Percentiles rank a stretch among this genome's conserved stretches.
These are phyloP conservation scores for Lachancea thermotolerans DNA, from an alignment of 805 yeast species.

Conservation along the genomic window DNA sequence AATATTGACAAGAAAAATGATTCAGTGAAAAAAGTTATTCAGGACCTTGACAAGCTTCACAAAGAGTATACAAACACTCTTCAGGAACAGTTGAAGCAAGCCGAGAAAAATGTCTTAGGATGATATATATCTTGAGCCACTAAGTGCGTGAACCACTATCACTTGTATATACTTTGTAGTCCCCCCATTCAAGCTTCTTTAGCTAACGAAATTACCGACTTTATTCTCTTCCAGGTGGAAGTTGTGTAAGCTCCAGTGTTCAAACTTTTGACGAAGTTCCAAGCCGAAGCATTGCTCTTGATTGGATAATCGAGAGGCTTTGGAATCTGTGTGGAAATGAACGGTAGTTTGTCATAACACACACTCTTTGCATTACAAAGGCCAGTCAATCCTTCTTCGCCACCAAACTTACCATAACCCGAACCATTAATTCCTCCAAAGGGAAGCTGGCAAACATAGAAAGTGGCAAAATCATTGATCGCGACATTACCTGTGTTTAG, in stretches of 20 bases:
- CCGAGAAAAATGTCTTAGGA: constrained; percentile 40
- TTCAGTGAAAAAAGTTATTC: constrained; percentile 45
- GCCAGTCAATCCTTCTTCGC: constrained; percentile 93
- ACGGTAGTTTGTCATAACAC: constrained; percentile 75
- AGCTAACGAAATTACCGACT: constrained; percentile 49
- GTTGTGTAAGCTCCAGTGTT: constrained; percentile 79
- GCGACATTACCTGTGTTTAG: constrained; percentile 89
- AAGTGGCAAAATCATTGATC: constrained; percentile 95
- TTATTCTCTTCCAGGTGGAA: constrained; percentile 61
- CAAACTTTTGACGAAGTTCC: constrained; percentile 79
- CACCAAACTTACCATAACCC: constrained; percentile 97
- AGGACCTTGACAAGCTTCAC: constrained; percentile 62
- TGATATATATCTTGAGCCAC: neutral
- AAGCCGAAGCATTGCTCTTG: constrained; percentile 69
- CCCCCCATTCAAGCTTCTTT: constrained; percentile 30
- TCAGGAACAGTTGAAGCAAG: constrained; percentile 46
- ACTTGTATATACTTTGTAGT: neutral
- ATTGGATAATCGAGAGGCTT: constrained; percentile 90
- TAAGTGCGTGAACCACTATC: neutral
- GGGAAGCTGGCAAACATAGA: constrained; percentile 90
- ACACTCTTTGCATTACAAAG: constrained; percentile 81
- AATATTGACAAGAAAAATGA: constrained; percentile 47
- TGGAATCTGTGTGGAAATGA: constrained; percentile 79
- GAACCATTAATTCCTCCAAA: constrained; percentile 92
- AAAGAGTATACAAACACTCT: constrained; percentile 58